A percentile compares a stretch with the other conserved stretches of the same genome.
phyloP scores from a whole-genome alignment of 495 filamentous ascomycete genomes.

The Penicillium malachiteum region DNA sequence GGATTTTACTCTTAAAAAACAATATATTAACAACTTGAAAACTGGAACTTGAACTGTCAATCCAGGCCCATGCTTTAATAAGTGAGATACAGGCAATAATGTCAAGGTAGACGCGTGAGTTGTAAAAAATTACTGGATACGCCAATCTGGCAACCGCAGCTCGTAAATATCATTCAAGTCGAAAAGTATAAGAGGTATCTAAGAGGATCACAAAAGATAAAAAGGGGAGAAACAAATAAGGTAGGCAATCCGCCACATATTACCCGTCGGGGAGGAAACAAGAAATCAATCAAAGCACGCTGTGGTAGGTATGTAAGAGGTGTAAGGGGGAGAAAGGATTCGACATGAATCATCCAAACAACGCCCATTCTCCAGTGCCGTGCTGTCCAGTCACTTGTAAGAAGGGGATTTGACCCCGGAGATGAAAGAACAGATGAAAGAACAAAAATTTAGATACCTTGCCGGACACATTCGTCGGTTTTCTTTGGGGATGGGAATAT shows the following conservation, averaged over 20 bases:
- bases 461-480: not conserved
- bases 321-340: constrained; percentile 10
- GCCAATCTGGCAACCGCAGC: constrained; percentile 11
- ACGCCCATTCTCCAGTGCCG: constrained; percentile 27
- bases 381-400: constrained; percentile 8
- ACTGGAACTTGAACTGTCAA: too few relatives aligned
- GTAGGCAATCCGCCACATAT: constrained; percentile 14
- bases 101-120: not conserved
- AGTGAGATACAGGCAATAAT: not conserved
- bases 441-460: not conserved
- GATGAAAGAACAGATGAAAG: not conserved
- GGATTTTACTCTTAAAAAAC: too few relatives aligned
- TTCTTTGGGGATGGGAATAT: not conserved
- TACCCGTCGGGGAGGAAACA: constrained; percentile 5
- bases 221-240: constrained; percentile 10
- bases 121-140: not conserved
- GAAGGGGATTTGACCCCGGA: constrained; percentile 2
- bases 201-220: constrained; percentile 4
- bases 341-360: constrained; percentile 16
- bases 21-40: too few relatives aligned
- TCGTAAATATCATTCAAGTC: constrained; percentile 28
- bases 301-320: constrained; percentile 15
- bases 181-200: constrained; percentile 30
- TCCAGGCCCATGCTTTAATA: too few relatives aligned
- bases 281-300: constrained; percentile 6